phyloP scores from a whole-genome alignment of 352 stramenopile species.

The Phytophthora kernoviae region DNA sequence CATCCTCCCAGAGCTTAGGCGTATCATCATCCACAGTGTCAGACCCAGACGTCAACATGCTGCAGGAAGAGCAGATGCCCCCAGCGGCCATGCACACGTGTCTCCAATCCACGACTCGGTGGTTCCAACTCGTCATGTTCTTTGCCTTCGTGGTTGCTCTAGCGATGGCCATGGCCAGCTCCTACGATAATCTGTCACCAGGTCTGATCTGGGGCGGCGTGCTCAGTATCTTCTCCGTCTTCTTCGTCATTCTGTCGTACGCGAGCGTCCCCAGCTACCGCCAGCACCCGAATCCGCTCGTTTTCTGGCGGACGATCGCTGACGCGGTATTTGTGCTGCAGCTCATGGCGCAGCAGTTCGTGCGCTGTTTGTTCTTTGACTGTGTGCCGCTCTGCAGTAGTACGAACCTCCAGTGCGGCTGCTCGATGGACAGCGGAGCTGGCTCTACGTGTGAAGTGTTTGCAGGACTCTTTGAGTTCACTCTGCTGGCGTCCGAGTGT shows the following conservation, averaged over 20 bases:
- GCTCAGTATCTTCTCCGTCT: constrained; percentile 84
- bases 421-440: constrained; percentile 48
- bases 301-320: constrained; percentile 89
- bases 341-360: constrained; percentile 81
- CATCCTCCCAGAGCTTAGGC: constrained; percentile 43
- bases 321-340: constrained; percentile 86
- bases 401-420: constrained; percentile 78
- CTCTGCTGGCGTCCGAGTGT: constrained; percentile 80
- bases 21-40: constrained; percentile 43
- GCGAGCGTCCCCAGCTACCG: constrained; percentile 78
- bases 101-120: constrained; percentile 77
- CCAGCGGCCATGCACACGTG: constrained; percentile 53
- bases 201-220: constrained; percentile 86
- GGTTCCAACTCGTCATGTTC: constrained; percentile 89
- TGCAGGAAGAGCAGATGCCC: constrained; percentile 33
- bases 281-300: constrained; percentile 87
- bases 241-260: constrained; percentile 88
- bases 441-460: constrained; percentile 73
- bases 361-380: constrained; percentile 79
- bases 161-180: constrained; percentile 55
- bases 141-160: constrained; percentile 69
- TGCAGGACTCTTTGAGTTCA: constrained; percentile 86
- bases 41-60: constrained; percentile 54
- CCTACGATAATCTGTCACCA: constrained; percentile 81
- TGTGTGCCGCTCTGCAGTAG: constrained; percentile 78